A percentile compares a stretch with the other conserved stretches of the same genome.
Conservation (phyloP, 1,284 basidiomycete genomes). For the Microbotryum silenes-acaulis region DNA sequence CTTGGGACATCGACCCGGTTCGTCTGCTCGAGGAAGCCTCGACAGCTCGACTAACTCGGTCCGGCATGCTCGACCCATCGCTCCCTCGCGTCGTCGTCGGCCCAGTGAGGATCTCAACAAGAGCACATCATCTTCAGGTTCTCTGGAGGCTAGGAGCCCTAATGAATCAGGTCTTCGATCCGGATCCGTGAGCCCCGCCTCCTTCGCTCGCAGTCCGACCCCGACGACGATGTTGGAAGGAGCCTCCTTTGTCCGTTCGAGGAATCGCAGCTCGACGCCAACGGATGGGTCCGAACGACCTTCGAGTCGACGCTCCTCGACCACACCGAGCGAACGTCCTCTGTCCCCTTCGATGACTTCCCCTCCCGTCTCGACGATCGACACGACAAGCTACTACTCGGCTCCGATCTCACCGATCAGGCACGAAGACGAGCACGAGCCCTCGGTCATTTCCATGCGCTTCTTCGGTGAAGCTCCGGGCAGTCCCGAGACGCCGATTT, state of each 20-base stretch:
- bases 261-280: too few species aligned
- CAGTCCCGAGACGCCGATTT: too few species aligned
- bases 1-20: slow-evolving; percentile 11
- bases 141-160: background rate
- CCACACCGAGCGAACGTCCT: too few species aligned
- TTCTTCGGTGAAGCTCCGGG: too few species aligned
- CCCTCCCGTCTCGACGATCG: slow-evolving; percentile 17
- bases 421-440: background rate
- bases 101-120: slow-evolving; percentile 13
- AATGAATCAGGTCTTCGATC: background rate
- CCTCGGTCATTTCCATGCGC: too few species aligned
- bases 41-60: slow-evolving; percentile 19
- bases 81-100: slow-evolving; percentile 15
- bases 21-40: slow-evolving; percentile 14
- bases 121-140: too few species aligned
- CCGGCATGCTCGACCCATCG: slow-evolving; percentile 23
- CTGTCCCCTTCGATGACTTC: background rate
- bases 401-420: slow-evolving; percentile 21
- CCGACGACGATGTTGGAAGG: slow-evolving; percentile 11
- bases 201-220: slow-evolving; percentile 17
- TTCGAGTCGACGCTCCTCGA: too few species aligned
- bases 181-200: background rate
- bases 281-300: too few species aligned
- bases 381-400: slow-evolving; percentile 22
- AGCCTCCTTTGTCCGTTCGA: background rate